phyloP scores from a whole-genome alignment of 768 basidiomycete species.

The Amanita molliuscula region DNA sequence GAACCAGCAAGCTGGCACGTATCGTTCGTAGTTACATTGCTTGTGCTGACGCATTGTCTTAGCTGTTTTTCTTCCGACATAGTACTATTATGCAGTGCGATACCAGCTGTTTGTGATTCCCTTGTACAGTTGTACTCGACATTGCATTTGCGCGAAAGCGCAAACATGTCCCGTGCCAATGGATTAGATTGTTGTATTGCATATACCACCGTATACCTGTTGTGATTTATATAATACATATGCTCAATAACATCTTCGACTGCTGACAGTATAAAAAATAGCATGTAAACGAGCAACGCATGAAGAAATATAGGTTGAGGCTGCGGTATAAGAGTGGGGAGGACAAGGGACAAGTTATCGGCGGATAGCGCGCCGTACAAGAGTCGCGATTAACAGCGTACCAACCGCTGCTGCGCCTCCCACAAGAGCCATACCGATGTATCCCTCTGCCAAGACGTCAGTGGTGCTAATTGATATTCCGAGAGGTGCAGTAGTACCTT shows the following conservation, averaged over 20 bases:
- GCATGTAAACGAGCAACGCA: not conserved
- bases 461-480: not conserved
- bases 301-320: not conserved
- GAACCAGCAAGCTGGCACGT: conserved; percentile 60
- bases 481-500: conserved; percentile 40
- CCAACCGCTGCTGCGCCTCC: conserved; percentile 86
- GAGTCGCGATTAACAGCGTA: conserved; percentile 58
- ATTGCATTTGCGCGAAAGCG: not conserved
- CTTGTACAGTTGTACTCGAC: not conserved
- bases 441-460: conserved; percentile 60
- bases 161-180: too few relatives aligned
- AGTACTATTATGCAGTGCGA: too few relatives aligned
- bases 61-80: conserved; percentile 7
- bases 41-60: conserved; percentile 6
- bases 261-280: not conserved
- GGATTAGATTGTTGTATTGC: too few relatives aligned
- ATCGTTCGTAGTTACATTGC: not conserved
- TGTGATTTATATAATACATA: too few relatives aligned
- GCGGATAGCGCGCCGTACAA: conserved; percentile 75
- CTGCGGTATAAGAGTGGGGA: not conserved
- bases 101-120: not conserved
- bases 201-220: too few relatives aligned
- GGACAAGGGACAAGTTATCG: conserved; percentile 23
- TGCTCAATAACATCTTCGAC: too few relatives aligned
- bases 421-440: conserved; percentile 93